Percentiles rank a stretch among this genome's conserved stretches.
phyloP scores from a whole-genome alignment of 2,329 filamentous ascomycete species.

The Colletotrichum shisoi region DNA sequence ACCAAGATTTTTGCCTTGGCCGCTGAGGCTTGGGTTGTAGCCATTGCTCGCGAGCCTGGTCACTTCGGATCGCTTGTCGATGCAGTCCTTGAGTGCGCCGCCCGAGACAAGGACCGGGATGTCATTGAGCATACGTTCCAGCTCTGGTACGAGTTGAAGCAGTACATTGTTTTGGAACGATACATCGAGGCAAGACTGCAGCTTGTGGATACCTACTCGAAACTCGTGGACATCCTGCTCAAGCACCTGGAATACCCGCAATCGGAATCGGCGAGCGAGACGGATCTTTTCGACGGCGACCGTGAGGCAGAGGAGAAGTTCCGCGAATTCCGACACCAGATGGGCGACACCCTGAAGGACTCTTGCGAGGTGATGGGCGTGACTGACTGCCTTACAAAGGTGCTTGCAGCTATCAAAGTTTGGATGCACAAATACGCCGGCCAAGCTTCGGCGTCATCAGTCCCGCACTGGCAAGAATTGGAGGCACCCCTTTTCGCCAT shows the following conservation, averaged over 20 bases:
- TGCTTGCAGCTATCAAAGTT: conserved; percentile 81
- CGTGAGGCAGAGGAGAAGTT: conserved; percentile 97
- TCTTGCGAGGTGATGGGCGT: conserved; percentile 96
- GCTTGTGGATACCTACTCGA: conserved; percentile 82
- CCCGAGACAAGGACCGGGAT: conserved; percentile 85
- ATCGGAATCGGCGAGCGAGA: conserved; percentile 75
- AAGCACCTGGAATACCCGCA: conserved; percentile 87
- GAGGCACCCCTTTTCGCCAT: conserved; percentile 95
- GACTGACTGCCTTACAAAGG: conserved; percentile 87
- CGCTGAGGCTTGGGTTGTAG: conserved; percentile 91
- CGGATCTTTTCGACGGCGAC: conserved; percentile 93
- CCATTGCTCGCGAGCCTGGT: conserved; percentile 82
- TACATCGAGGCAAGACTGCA: conserved; percentile 83
- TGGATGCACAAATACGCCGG: conserved; percentile 87
- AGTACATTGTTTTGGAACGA: conserved; percentile 88
- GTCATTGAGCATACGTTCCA: conserved; percentile 92
- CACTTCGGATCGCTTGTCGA: conserved; percentile 89
- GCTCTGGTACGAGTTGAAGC: conserved; percentile 99
- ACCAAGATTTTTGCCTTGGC: conserved; percentile 92
- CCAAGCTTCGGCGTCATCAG: conserved; percentile 74
- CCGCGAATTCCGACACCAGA: conserved; percentile 92
- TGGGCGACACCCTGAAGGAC: conserved; percentile 98
- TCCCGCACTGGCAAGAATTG: conserved; percentile 95
- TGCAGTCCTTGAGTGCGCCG: conserved; percentile 88
- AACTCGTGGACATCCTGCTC: conserved; percentile 91